These are phyloP conservation scores for Aspergillus aculeatus DNA, from an alignment of 2,329 filamentous ascomycete genomes.

Conservation along the genomic window DNA sequence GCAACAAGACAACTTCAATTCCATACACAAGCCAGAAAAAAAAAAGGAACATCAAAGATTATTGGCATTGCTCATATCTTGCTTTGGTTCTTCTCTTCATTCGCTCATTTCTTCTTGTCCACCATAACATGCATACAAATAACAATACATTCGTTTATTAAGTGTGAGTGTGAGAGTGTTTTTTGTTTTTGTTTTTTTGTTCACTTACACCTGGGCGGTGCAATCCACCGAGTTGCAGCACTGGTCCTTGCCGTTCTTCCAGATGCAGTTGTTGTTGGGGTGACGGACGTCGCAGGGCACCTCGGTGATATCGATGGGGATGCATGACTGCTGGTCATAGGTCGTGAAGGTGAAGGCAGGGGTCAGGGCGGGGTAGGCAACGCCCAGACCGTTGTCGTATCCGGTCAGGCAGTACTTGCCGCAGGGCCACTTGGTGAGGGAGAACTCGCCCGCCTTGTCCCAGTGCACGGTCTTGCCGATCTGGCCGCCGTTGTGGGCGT, in stretches of 20 bases:
- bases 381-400: constrained; percentile 8
- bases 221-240: constrained; percentile 12
- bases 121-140: neutral
- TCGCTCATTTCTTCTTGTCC: neutral
- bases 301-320: constrained; percentile 13
- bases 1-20: neutral
- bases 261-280: constrained; percentile 14
- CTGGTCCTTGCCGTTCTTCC: constrained; percentile 12
- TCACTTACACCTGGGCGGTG: neutral
- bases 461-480: constrained; percentile 11
- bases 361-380: constrained; percentile 9
- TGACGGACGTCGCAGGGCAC: constrained; percentile 14
- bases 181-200: neutral
- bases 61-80: neutral
- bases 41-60: neutral
- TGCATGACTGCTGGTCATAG: constrained; percentile 15
- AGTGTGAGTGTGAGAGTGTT: neutral
- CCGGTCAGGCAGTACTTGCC: constrained; percentile 17
- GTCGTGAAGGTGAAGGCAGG: constrained; percentile 14
- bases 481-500: constrained; percentile 10
- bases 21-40: neutral
- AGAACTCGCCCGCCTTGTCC: constrained; percentile 8
- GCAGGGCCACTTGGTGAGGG: constrained; percentile 13
- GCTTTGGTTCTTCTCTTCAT: neutral
- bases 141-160: neutral